Conservation (phyloP, 192 early-diverging fungal species). For the Mortierella alpina region DNA sequence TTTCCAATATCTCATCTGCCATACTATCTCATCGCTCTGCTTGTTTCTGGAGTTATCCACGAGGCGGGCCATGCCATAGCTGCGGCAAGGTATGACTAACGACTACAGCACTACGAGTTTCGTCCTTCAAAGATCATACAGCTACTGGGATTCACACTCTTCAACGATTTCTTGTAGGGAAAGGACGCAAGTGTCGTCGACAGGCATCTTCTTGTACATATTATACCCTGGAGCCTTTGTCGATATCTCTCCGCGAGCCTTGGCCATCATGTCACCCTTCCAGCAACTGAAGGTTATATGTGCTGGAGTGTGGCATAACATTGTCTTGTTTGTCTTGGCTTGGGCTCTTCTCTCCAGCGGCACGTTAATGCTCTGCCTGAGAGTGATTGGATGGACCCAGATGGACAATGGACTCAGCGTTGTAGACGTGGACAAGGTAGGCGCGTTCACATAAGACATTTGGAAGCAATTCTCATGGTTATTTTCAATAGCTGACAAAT, state of each 20-base stretch:
- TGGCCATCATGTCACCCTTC: conserved; percentile 56
- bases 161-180: conserved; percentile 56
- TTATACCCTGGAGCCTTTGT: conserved; percentile 87
- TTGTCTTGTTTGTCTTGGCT: conserved; percentile 59
- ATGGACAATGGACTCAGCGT: conserved; percentile 67
- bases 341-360: conserved; percentile 57
- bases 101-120: not conserved
- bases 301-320: conserved; percentile 84
- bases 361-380: conserved; percentile 53
- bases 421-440: conserved; percentile 62
- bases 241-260: conserved; percentile 59
- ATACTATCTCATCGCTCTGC: conserved; percentile 73
- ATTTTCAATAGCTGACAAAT: too few species aligned
- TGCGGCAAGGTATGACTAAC: conserved; percentile 60
- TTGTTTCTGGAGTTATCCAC: conserved; percentile 74
- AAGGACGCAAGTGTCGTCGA: conserved; percentile 65
- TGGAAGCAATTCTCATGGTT: not conserved
- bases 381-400: conserved; percentile 62
- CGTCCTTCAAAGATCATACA: not conserved
- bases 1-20: conserved; percentile 73
- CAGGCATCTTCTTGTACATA: conserved; percentile 74
- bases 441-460: not conserved
- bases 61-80: conserved; percentile 83
- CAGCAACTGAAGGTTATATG: conserved; percentile 72
- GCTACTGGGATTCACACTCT: not conserved